These are phyloP conservation scores for Eutypa lata DNA, from an alignment of 2,329 filamentous ascomycete genomes.

Conservation along the genomic window DNA sequence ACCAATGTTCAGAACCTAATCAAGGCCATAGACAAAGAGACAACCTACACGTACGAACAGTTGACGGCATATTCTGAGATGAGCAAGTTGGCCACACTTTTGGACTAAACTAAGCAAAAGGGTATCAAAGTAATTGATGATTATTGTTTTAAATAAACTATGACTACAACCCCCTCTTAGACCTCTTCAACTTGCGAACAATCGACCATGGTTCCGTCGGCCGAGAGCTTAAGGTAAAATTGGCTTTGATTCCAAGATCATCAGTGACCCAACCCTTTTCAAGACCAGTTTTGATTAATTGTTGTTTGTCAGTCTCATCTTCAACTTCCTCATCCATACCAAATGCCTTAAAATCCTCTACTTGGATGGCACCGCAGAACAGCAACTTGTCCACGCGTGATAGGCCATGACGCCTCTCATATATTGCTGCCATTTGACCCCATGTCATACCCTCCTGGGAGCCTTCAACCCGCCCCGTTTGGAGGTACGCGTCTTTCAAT, in stretches of 20 bases:
- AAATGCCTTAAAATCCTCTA: neutral
- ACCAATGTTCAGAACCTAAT: no score
- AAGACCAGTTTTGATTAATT: neutral
- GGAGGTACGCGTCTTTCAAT: neutral
- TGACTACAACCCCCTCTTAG: no score
- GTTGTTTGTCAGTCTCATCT: neutral
- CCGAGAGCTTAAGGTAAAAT: neutral
- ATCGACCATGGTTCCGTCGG: no score
- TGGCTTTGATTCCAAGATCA: neutral
- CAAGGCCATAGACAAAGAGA: no score
- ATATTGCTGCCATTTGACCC: neutral
- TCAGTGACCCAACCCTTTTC: neutral
- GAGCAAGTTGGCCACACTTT: no score
- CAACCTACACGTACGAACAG: no score
- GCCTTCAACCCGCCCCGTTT: neutral
- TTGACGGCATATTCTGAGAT: no score
- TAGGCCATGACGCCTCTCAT: neutral
- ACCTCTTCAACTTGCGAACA: no score
- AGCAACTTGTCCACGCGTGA: neutral
- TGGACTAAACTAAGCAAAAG: no score
- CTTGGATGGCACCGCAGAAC: neutral
- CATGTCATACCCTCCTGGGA: neutral
- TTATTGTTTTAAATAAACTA: no score
- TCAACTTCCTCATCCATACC: neutral
- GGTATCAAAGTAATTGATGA: no score